Evolutionary conservation across 305 asterid genomes (phyloP).

Genomic region (Fraxinus nigra): DNA sequence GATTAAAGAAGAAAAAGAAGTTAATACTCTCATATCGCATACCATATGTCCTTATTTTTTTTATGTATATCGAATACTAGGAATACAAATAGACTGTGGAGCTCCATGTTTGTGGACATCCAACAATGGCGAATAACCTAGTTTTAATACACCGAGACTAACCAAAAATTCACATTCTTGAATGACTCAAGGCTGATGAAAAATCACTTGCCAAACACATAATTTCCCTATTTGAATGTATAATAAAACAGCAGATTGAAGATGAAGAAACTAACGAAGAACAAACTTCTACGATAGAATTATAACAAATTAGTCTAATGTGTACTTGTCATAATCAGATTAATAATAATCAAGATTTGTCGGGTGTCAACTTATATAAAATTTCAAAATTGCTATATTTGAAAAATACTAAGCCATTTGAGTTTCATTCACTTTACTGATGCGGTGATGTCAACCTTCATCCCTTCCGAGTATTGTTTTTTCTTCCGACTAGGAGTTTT

Average conservation of each 20-base stretch:
- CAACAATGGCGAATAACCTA: not conserved
- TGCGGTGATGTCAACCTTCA: slow-evolving; percentile 3
- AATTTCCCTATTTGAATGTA: not conserved
- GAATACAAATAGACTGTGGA: not conserved
- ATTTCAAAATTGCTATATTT: slow-evolving; percentile 13
- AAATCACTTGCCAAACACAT: not conserved
- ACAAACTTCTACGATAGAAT: slow-evolving; percentile 19
- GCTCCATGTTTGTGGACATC: not conserved
- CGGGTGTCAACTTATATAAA: slow-evolving; percentile 14
- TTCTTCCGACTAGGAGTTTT: not conserved
- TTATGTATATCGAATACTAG: not conserved
- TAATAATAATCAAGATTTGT: slow-evolving; percentile 17
- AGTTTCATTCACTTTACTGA: slow-evolving; percentile 1
- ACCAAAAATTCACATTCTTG: not conserved
- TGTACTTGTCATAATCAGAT: slow-evolving; percentile 16
- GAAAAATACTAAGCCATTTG: not conserved
- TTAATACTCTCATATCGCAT: not conserved
- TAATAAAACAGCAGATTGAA: not conserved
- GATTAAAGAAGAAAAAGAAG: not conserved
- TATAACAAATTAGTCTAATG: slow-evolving; percentile 23
- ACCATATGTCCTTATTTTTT: not conserved
- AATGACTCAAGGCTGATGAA: not conserved
- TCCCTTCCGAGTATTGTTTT: not conserved
- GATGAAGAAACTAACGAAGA: slow-evolving; percentile 18
- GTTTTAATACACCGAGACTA: not conserved